Conservation (phyloP, 2,329 filamentous ascomycete genomes). For the Verticillium tricorpus region DNA sequence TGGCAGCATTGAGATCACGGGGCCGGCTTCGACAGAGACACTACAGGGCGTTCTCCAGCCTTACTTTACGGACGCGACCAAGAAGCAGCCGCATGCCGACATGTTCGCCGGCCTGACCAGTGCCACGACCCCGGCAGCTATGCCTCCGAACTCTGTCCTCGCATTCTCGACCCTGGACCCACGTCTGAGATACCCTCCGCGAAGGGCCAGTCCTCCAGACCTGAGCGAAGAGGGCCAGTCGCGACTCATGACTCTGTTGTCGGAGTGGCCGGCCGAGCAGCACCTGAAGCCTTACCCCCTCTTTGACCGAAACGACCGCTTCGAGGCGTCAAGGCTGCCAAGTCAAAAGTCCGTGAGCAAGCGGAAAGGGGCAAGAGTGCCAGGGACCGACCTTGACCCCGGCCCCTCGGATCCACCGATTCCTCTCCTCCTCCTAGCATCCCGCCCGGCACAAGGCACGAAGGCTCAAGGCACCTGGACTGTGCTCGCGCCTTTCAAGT, state of each 20-base stretch:
- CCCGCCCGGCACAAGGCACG: conserved; percentile 40
- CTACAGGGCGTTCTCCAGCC: conserved; percentile 64
- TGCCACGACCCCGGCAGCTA: conserved; percentile 62
- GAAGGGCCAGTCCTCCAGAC: conserved; percentile 35
- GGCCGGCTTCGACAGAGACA: conserved; percentile 73
- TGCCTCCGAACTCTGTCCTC: conserved; percentile 67
- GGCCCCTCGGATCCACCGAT: conserved; percentile 66
- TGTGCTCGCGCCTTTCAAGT: conserved; percentile 85
- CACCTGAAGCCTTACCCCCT: conserved; percentile 45
- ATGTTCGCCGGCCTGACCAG: conserved; percentile 49
- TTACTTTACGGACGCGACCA: conserved; percentile 28
- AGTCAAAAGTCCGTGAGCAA: conserved; percentile 79
- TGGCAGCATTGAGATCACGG: conserved; percentile 53
- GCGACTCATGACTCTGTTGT: conserved; percentile 54
- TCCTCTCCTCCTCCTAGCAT: conserved; percentile 67
- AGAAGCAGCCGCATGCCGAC: conserved; percentile 35
- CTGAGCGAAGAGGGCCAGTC: conserved; percentile 30
- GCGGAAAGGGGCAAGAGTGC: conserved; percentile 58
- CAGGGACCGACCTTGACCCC: conserved; percentile 58
- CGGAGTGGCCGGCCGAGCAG: conserved; percentile 63
- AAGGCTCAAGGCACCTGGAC: conserved; percentile 71
- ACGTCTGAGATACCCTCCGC: conserved; percentile 71
- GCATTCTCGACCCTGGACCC: conserved; percentile 75
- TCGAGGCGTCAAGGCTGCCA: conserved; percentile 60
- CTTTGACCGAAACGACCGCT: conserved; percentile 64